Percentiles rank a stretch among this genome's conserved stretches.
phyloP scores from a whole-genome alignment of 2,329 filamentous ascomycete genomes.

The Leptodontidium sp. region DNA sequence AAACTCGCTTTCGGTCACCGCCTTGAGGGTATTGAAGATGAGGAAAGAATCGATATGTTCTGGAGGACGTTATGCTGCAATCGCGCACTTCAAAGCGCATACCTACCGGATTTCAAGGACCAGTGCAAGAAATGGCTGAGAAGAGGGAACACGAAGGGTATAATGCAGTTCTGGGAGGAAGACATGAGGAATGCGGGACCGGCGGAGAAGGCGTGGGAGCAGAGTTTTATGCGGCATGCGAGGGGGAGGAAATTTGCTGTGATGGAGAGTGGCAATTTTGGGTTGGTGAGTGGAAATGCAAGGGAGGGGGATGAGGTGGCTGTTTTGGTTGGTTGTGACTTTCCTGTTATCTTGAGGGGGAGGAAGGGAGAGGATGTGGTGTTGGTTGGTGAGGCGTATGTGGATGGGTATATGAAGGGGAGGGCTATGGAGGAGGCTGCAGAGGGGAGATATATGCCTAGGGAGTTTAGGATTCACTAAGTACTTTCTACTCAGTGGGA shows the following conservation, averaged over 20 bases:
- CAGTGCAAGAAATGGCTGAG: not conserved
- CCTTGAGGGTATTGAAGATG: not conserved
- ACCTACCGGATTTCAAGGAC: not conserved
- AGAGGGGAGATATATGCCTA: not conserved
- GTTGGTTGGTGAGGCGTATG: not conserved
- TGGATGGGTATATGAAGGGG: not conserved
- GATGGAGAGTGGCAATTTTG: not conserved
- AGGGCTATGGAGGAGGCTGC: not conserved
- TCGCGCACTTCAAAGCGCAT: not conserved
- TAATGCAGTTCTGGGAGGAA: constrained; percentile 3
- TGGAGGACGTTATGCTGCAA: not conserved
- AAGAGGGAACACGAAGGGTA: not conserved
- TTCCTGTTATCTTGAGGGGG: not conserved
- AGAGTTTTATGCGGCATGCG: not conserved
- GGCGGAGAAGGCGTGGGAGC: constrained; percentile 1
- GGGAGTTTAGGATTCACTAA: constrained; percentile 6
- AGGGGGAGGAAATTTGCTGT: constrained; percentile 6
- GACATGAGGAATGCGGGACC: not conserved
- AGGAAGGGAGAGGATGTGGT: not conserved
- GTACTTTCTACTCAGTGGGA: no score
- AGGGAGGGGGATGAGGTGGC: not conserved
- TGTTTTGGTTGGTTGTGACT: not conserved
- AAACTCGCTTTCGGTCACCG: not conserved
- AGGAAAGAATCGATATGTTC: not conserved
- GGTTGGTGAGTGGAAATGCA: not conserved